phyloP scores from a whole-genome alignment of 345 rosid species.

The Syzygium oleosum region DNA sequence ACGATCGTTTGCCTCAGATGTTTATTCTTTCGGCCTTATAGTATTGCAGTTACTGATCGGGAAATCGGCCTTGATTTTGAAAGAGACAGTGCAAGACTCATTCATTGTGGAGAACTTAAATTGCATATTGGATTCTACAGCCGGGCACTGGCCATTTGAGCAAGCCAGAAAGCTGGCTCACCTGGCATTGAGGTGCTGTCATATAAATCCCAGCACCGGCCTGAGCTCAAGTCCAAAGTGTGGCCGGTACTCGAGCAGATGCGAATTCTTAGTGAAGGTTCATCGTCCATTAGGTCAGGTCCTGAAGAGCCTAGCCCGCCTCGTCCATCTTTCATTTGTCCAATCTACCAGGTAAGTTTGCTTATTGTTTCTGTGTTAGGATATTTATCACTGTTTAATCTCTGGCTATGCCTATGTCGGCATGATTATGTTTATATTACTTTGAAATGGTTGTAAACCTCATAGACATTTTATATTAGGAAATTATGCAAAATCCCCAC shows the following conservation, averaged over 20 bases:
- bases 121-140: constrained; percentile 61
- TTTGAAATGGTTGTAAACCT: neutral
- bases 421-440: neutral
- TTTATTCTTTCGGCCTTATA: constrained; percentile 71
- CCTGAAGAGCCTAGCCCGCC: constrained; percentile 46
- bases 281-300: constrained; percentile 20
- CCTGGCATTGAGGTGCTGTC: constrained; percentile 81
- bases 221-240: constrained; percentile 65
- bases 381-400: neutral
- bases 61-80: constrained; percentile 46
- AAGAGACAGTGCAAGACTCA: constrained; percentile 49
- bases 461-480: constrained; percentile 22
- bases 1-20: constrained; percentile 41
- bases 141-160: constrained; percentile 92
- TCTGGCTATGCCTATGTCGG: accelerated
- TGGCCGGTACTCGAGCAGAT: constrained; percentile 86
- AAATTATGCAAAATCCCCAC: constrained; percentile 67
- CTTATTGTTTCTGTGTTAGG: neutral
- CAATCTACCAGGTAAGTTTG: constrained; percentile 65
- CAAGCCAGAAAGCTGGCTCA: constrained; percentile 76
- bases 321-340: constrained; percentile 79
- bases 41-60: constrained; percentile 66
- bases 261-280: constrained; percentile 75
- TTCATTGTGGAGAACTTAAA: constrained; percentile 43
- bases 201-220: constrained; percentile 54